These are phyloP conservation scores for Hymenoscyphus occultus DNA, from an alignment of 2,329 filamentous ascomycete species.

Conservation along the genomic window DNA sequence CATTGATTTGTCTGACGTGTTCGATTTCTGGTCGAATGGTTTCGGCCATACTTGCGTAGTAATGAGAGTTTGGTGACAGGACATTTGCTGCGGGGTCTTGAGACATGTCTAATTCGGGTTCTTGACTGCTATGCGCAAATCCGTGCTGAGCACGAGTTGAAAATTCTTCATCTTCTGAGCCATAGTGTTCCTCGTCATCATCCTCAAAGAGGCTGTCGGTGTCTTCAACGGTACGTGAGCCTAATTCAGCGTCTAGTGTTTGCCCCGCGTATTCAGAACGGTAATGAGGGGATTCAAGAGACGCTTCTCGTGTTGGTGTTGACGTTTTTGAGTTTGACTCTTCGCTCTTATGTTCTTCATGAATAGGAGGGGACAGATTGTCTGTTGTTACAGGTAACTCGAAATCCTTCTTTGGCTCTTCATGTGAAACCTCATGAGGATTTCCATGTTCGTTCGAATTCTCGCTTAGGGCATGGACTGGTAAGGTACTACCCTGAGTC, in stretches of 20 bases:
- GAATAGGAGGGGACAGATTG: neutral
- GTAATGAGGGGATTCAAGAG: neutral
- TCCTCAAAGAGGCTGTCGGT: slow-evolving; percentile 18
- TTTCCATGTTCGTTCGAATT: neutral
- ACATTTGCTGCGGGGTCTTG: neutral
- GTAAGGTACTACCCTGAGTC: neutral
- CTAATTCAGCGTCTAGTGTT: neutral
- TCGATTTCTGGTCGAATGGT: slow-evolving; percentile 18
- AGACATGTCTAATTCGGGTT: neutral
- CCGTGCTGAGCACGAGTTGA: neutral
- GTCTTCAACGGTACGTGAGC: slow-evolving; percentile 17
- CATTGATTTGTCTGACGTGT: slow-evolving; percentile 9
- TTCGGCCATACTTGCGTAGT: slow-evolving; percentile 20
- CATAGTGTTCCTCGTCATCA: slow-evolving; percentile 14
- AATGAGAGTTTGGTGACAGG: slow-evolving; percentile 8
- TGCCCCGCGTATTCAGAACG: neutral
- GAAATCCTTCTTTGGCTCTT: neutral
- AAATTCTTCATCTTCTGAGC: neutral
- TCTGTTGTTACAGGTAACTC: neutral
- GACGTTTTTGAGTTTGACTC: neutral
- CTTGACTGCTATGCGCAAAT: neutral
- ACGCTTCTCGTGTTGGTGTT: neutral
- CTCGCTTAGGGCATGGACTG: neutral
- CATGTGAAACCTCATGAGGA: neutral
- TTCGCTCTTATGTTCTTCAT: neutral